Evolutionary conservation across 2,329 filamentous ascomycete species (phyloP), one percentile per base, ranked within the genome.

Genomic region (Dactylellina sp.): DNA sequence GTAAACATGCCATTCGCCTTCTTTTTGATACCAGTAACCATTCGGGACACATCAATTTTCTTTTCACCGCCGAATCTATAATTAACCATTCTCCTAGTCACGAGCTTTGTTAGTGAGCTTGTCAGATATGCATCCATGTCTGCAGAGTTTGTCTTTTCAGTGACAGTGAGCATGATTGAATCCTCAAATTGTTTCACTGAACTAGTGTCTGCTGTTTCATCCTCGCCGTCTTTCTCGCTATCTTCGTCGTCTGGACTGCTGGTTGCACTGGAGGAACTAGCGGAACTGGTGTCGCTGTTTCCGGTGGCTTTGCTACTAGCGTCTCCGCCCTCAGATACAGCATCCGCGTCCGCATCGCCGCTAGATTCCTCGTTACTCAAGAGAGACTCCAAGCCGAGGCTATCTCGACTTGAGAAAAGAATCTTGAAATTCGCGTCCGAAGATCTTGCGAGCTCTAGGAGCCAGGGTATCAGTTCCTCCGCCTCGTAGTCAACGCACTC

Each of bases 1-100:
- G 70, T 74, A 22, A 74, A 74, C 70, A 74, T 74, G 14, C 70
- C 70, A 20, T 74, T 74, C 11, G 70, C 70, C 22, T 74, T 74
- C 70, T 66, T 74, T 39, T 74, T 74, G 35, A 74, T 74, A 25
- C 61, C 70, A 14, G 62, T 56, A 3, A 74, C 61, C 61, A 74
- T 74, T 37, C 61, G 53, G 11, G 55, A 57, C 4, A 74, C 70
- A 28, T 74, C 70, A 18, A 74, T 66, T 2, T 12, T 74, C 37
- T 66, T 74, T n/a, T 16, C 35, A 25, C 22, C 42, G 7, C 61
- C 55, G 20, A 52, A 49, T 32, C 50, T 61, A 32, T 74, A 57
- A 40, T 62, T 61, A 12, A 55, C 56, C 61, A 74, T 74, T 40
- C 70, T 66, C 46, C 70, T 55, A 1, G 42, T 56, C n/a, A 74